Base-by-base conservation (phyloP, 768 basidiomycete genomes). In the Candolleomyces efflorescens region DNA sequence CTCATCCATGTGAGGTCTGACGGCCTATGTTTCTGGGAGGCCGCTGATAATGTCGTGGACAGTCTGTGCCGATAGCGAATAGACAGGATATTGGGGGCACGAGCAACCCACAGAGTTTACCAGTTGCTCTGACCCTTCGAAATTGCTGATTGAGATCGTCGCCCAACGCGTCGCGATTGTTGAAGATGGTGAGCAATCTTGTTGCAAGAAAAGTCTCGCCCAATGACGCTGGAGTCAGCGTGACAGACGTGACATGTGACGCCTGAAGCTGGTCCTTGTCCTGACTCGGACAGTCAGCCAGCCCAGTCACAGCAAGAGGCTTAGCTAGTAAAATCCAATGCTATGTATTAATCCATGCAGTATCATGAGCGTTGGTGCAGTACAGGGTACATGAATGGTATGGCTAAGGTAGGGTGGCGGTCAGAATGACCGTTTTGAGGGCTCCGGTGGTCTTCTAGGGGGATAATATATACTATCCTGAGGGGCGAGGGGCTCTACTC, bases 1-100 rank as follows among this genome's bases (percentile, higher is more conserved):
- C 66, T 92, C 87, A 68, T 95, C 93, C 88, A 95, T 93, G 41
- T 17, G 41, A 20, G 18, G 17, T 17, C 18, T 43, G 41, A 12
- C 10, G 41, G 41, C 15, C 15, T 17, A 12, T 43, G 18, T 17
- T 43, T 43, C 9, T 5, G 13, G 18, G 11, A 32, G 32, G 32
- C 32, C 7, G 32, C 7, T 11, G 32, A 32, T 32, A 32, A 32
- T 32, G 7, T 11, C 32, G 32, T 32, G 32, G 32, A 32, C 11
- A 32, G 11, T 32, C 7, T 32, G 32, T 32, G 32, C 32, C 2
- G 11, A 32, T 5, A 11, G 6, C 7, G 32, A 11, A 7, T 32
- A 5, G 32, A 32, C 32, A n/a, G n/a, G n/a, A n/a, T n/a, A n/a
- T n/a, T n/a, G n/a, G 32, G 11, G 32, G 11, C 11, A 32, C 32